phyloP scores from a whole-genome alignment of 371 early-diverging fungal species.

The Umbelopsis sp. region DNA sequence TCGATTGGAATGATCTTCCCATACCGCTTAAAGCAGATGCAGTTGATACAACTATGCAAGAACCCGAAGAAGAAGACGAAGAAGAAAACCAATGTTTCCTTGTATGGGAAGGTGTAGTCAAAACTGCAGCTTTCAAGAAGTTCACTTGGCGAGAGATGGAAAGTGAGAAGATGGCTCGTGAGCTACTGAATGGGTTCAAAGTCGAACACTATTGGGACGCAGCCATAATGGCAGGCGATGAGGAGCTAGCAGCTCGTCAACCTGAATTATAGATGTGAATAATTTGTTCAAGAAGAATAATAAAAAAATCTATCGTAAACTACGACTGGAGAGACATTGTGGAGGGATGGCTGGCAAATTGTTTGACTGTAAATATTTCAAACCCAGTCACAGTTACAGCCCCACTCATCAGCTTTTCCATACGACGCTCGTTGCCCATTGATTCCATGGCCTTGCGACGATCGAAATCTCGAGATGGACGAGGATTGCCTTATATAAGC shows the following conservation, averaged over 20 bases:
- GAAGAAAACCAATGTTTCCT: constrained; percentile 81
- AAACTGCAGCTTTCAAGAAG: constrained; percentile 72
- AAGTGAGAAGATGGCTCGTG: constrained; percentile 75
- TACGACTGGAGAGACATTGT: neutral
- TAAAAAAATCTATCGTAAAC: neutral
- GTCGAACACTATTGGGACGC: constrained; percentile 89
- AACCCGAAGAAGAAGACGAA: constrained; percentile 33
- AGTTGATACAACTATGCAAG: constrained; percentile 39
- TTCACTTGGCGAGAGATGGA: constrained; percentile 78
- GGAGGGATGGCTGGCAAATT: neutral
- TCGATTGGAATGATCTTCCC: constrained; percentile 83
- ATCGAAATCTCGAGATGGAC: constrained; percentile 12
- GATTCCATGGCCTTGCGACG: neutral
- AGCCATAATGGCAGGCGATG: constrained; percentile 47
- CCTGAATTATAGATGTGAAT: constrained; percentile 21
- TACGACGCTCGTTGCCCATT: neutral
- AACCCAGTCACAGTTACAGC: neutral
- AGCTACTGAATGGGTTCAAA: constrained; percentile 68
- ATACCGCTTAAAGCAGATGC: constrained; percentile 47
- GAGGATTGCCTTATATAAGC: neutral
- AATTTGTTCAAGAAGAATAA: neutral
- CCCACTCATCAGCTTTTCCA: neutral
- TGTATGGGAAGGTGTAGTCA: constrained; percentile 93
- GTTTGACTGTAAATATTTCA: neutral
- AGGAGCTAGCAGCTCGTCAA: constrained; percentile 47